Evolutionary conservation across 148 eudicot genomes (phyloP), one percentile per base, ranked within the genome.

Genomic region (Salicornia ramosissima): DNA sequence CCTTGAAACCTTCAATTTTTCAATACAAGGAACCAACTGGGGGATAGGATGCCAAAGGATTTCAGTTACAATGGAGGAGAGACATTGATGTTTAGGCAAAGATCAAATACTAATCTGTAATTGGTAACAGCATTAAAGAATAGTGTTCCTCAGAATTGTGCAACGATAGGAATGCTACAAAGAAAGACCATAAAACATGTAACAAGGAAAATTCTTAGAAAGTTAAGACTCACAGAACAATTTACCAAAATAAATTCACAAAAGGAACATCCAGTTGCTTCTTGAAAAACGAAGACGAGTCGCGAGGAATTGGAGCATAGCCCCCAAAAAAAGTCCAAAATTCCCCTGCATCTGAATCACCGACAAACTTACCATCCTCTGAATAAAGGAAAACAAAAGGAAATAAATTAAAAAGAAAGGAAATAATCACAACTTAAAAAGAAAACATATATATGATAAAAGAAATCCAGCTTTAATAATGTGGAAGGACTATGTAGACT

Each of bases 311-410:
- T 43, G 96, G 96, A 82, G 96, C 96, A 80, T 80, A 90, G 46
- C 96, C 96, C 64, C 96, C 96, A 69, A 90, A 90, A 6, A 86
- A 79, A 70, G 81, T 83, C 96, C 96, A 90, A 58, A 90, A 90
- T 56, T 87, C 96, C 70, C 96, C 96, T 69, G 79, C 83, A 65
- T 86, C 92, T 39, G 92, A 78, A 74, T 90, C 92, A 57, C 87
- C 87, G 59, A 87, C 86, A 72, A 90, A 78, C 69, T 78, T 90
- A 25, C 96, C 96, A 77, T 87, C 96, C 81, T 90, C 96, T 90
- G 69, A 42, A 76, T 39, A n/a, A 50, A 26, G 72, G 33, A n/a
- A 19, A 31, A n/a, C n/a, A n/a, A n/a, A n/a, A 13, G 10, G 11
- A 42, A 63, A 21, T 6, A 12, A 31, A 7, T 18, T 40, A 15